Base-by-base conservation (phyloP, 768 basidiomycete genomes). In the Boletus rubropictus region DNA sequence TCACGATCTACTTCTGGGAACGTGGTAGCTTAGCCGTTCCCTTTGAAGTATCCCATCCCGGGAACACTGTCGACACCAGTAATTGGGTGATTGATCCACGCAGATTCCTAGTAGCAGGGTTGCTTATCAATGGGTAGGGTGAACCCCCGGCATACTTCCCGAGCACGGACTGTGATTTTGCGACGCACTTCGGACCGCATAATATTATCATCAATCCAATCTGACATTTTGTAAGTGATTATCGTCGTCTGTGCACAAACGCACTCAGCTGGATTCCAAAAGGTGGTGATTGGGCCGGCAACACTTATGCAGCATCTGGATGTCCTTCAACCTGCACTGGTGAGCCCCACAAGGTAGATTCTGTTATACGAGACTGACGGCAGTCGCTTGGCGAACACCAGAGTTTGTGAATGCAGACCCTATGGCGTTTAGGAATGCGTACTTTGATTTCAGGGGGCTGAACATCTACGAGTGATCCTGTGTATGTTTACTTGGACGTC, bases 61-160 rank as follows among this genome's bases (percentile, higher is more conserved):
- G 42, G 8, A 22, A 37, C 3, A 56, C 46, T 9, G 40, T 58
- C 28, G 15, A 59, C 36, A 39, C 58, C 14, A 48, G 40, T 21
- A 38, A 15, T 15, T 62, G 63, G 56, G 65, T 62, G 33, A 44
- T 17, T 8, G 18, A 25, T 37, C 27, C 31, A 2, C 5, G 15
- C 28, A 11, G 12, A 32, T 38, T 25, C 34, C 18, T n/a, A 15
- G 31, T 21, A 6, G 6, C 20, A 14, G 2, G 7, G 10, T 38
- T 20, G 15, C 44, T 47, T 18, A 43, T n/a, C 4, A 18, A 15
- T 8, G 8, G 14, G 9, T 15, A 80, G 80, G 82, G 84, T 6
- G 74, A 65, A 0, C 83, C 85, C 2, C 59, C 64, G 7, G 85
- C 82, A 4, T 71, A 69, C 56, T 87, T 86, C 65, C 82, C 82